phyloP scores from a whole-genome alignment of 2,329 filamentous ascomycete species.

The Diaporthe citrichinensis region DNA sequence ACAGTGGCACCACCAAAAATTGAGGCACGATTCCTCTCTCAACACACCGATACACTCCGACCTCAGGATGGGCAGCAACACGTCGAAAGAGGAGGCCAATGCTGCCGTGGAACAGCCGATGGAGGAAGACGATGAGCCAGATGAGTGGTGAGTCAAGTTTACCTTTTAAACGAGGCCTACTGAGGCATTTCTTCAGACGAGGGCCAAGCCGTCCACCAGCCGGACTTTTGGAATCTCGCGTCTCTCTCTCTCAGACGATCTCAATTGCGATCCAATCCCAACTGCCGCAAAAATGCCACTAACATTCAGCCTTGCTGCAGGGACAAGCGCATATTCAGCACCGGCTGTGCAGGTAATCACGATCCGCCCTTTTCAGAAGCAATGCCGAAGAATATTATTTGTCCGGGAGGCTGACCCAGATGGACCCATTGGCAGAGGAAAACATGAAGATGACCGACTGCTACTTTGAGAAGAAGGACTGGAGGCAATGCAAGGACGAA shows the following conservation, averaged over 20 bases:
- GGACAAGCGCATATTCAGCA: conserved; percentile 98
- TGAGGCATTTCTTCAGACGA: conserved; percentile 32
- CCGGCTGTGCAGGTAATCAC: conserved; percentile 84
- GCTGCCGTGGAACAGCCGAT: conserved; percentile 55
- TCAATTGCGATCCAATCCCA: not conserved
- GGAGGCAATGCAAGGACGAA: conserved; percentile 89
- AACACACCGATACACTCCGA: conserved; percentile 46
- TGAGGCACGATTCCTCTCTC: not conserved
- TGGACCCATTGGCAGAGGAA: conserved; percentile 72
- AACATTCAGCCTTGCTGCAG: conserved; percentile 60
- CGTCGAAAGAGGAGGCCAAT: conserved; percentile 70
- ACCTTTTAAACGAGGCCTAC: no score
- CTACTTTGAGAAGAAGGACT: conserved; percentile 96
- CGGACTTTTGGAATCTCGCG: not conserved
- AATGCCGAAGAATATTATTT: not conserved
- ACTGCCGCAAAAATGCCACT: not conserved
- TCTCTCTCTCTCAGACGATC: not conserved
- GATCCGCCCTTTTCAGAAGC: not conserved
- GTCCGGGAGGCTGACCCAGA: conserved; percentile 8
- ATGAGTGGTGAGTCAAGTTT: conserved; percentile 82
- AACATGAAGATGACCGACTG: conserved; percentile 94
- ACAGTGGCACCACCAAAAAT: conserved; percentile 34
- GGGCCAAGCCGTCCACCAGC: not conserved
- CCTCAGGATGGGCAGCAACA: conserved; percentile 43
- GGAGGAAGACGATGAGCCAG: conserved; percentile 86